These are phyloP conservation scores for Castanea crenata DNA, from an alignment of 306 rosid species.

Conservation along the genomic window DNA sequence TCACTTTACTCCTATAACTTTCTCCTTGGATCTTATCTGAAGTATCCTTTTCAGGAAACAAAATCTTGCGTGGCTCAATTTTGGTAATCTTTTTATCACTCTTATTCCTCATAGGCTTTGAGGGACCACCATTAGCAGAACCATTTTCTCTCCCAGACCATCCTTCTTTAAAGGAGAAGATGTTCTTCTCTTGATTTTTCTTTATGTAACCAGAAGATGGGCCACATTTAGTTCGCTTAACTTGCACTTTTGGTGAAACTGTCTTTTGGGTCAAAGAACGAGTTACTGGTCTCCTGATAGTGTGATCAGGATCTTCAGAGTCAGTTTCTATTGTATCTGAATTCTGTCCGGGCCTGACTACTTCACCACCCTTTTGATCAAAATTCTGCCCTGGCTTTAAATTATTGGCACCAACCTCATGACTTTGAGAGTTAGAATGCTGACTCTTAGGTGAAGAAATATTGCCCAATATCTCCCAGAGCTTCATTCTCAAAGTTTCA, in stretches of 20 bases:
- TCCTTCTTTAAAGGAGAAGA: slow-evolving; percentile 41
- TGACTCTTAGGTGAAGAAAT: slow-evolving; percentile 53
- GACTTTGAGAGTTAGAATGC: slow-evolving; percentile 40
- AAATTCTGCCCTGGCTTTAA: slow-evolving; percentile 36
- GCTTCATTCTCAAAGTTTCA: slow-evolving; percentile 75
- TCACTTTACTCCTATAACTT: slow-evolving; percentile 39
- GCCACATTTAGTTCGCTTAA: slow-evolving; percentile 34
- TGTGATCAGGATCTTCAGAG: slow-evolving; percentile 59
- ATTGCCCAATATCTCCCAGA: slow-evolving; percentile 75
- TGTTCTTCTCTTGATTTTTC: slow-evolving; percentile 42
- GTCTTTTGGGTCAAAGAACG: slow-evolving; percentile 56
- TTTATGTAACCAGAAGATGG: slow-evolving; percentile 31
- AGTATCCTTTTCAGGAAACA: slow-evolving; percentile 36
- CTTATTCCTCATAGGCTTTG: slow-evolving; percentile 40
- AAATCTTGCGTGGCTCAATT: slow-evolving; percentile 32
- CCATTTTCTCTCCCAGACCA: slow-evolving; percentile 27
- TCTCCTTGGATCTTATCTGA: slow-evolving; percentile 33
- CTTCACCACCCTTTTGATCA: slow-evolving; percentile 37
- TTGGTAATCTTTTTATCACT: slow-evolving; percentile 31
- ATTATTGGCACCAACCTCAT: slow-evolving; percentile 30
- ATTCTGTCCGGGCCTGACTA: slow-evolving; percentile 46
- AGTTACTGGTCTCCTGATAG: slow-evolving; percentile 63
- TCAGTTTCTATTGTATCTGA: slow-evolving; percentile 91
- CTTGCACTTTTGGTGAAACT: slow-evolving; percentile 36
- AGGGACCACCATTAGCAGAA: slow-evolving; percentile 42